Percentiles rank a stretch among this genome's conserved stretches.
These are phyloP conservation scores for Rubia peregrina DNA, from an alignment of 305 asterid species.

Conservation along the genomic window DNA sequence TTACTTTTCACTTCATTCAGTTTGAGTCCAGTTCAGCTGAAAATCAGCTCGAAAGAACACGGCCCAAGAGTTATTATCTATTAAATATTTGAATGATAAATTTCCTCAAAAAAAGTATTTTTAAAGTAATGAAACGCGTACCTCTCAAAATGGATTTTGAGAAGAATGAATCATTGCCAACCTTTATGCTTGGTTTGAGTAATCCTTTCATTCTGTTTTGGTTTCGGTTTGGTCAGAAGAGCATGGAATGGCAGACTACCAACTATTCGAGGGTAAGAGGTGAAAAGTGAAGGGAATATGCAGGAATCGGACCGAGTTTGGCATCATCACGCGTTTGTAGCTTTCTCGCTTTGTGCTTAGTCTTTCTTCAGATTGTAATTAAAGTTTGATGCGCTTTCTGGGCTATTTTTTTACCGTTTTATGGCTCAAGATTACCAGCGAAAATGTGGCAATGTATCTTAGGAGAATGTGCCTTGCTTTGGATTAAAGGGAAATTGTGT, in stretches of 20 bases:
- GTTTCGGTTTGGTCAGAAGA: conserved; percentile 32
- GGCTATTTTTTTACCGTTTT: not conserved
- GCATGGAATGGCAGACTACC: conserved; percentile 35
- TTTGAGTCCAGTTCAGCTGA: too few relatives aligned
- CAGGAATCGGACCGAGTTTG: too few relatives aligned
- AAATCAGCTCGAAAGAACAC: too few relatives aligned
- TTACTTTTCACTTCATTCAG: too few relatives aligned
- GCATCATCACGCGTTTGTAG: not conserved
- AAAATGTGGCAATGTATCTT: not conserved
- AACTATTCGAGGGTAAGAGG: conserved; percentile 28
- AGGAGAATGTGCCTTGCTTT: conserved; percentile 10
- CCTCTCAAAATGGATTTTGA: too few relatives aligned
- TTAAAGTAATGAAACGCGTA: too few relatives aligned
- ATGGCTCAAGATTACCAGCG: not conserved
- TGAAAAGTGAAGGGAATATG: not conserved
- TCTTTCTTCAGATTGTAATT: not conserved
- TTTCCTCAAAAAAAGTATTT: too few relatives aligned
- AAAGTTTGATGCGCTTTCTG: not conserved
- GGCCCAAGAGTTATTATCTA: too few relatives aligned
- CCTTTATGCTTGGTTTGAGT: not conserved
- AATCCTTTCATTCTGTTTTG: not conserved
- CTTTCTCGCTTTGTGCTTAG: conserved; percentile 9
- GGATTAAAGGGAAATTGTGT: conserved; percentile 15
- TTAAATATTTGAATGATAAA: too few relatives aligned
- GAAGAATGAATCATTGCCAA: too few relatives aligned